These are phyloP conservation scores for Diversispora epigaea DNA, from an alignment of 192 early-diverging fungal species.

Conservation along the genomic window DNA sequence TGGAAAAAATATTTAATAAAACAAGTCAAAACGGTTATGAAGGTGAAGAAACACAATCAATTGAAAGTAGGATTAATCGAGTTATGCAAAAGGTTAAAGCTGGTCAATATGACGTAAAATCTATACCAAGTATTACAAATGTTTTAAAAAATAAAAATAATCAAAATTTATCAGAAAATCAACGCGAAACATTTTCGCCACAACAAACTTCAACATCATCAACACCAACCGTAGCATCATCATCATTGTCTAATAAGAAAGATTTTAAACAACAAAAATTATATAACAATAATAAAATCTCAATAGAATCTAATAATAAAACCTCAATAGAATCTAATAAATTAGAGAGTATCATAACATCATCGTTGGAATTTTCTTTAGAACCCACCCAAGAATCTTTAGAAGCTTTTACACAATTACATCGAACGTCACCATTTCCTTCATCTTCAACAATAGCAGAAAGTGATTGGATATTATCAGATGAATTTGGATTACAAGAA, in stretches of 20 bases:
- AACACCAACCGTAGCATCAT: no score
- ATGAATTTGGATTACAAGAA: constrained; percentile 52
- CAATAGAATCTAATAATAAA: neutral
- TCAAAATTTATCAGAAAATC: no score
- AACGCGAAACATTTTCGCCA: no score
- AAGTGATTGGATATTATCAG: constrained; percentile 36
- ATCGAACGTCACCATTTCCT: no score
- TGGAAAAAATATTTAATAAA: constrained; percentile 11
- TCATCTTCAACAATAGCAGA: neutral
- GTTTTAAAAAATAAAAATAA: neutral
- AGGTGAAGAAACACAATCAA: constrained; percentile 2
- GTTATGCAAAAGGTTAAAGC: constrained; percentile 20
- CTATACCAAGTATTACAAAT: neutral
- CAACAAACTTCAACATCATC: no score
- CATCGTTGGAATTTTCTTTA: neutral
- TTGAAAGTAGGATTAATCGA: constrained; percentile 26
- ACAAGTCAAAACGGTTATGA: neutral
- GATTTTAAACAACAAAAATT: no score
- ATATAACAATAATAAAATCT: no score
- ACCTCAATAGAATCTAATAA: neutral
- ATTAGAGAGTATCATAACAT: no score
- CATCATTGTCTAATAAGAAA: no score
- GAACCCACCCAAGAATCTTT: no score
- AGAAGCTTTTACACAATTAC: no score
- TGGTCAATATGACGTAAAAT: neutral